phyloP scores from a whole-genome alignment of 1,284 basidiomycete species.

The Pascua guehoae region DNA sequence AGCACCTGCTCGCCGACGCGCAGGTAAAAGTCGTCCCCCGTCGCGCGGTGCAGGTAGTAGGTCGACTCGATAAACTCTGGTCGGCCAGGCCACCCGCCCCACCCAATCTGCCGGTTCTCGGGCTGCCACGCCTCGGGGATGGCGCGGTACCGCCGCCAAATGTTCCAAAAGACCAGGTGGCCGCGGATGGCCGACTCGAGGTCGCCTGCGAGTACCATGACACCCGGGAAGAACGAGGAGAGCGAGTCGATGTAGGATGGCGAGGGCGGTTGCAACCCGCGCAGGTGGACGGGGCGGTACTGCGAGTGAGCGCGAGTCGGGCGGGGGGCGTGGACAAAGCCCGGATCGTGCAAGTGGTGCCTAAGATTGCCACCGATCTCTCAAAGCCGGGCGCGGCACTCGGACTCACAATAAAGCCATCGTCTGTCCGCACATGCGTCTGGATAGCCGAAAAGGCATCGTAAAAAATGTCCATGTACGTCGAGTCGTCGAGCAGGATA shows the following conservation, averaged over 20 bases:
- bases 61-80: slow-evolving; percentile 90
- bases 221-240: slow-evolving; percentile 52
- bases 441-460: slow-evolving; percentile 84
- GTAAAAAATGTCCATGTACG: slow-evolving; percentile 83
- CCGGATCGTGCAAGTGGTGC: slow-evolving; percentile 13
- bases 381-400: background rate
- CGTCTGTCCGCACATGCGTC: slow-evolving; percentile 71
- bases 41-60: slow-evolving; percentile 89
- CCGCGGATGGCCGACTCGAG: slow-evolving; percentile 80
- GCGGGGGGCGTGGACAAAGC: too few species aligned
- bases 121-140: slow-evolving; percentile 87
- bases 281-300: slow-evolving; percentile 38
- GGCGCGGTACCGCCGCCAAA: slow-evolving; percentile 79
- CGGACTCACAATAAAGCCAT: slow-evolving; percentile 76
- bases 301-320: slow-evolving; percentile 8
- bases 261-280: slow-evolving; percentile 26
- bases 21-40: slow-evolving; percentile 83
- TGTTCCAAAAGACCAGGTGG: slow-evolving; percentile 81
- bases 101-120: slow-evolving; percentile 65
- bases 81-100: slow-evolving; percentile 76
- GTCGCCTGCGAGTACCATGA: slow-evolving; percentile 83
- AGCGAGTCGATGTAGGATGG: slow-evolving; percentile 48
- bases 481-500: slow-evolving; percentile 79
- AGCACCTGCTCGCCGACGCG: slow-evolving; percentile 82
- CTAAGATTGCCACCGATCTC: slow-evolving; percentile 39